phyloP scores from a whole-genome alignment of 306 rosid genomes.

The Gastrolobium villosum region DNA sequence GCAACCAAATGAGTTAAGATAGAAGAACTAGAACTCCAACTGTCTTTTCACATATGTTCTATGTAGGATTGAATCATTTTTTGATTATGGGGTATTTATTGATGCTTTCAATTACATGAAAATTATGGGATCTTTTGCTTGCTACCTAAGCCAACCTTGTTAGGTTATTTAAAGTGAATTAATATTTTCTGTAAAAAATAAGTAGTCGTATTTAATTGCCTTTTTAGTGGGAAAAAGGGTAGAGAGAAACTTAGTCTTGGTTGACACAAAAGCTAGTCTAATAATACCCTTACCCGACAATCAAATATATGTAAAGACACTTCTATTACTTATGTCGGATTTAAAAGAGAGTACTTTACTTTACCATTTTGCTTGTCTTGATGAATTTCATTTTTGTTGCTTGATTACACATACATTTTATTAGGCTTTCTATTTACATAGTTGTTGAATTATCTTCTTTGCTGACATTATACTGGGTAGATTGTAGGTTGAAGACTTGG shows the following conservation, averaged over 20 bases:
- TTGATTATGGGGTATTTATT: conserved; percentile 25
- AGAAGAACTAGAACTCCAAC: conserved; percentile 29
- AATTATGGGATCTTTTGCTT: conserved; percentile 40
- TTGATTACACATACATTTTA: conserved; percentile 33
- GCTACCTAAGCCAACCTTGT: conserved; percentile 36
- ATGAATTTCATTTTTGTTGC: conserved; percentile 7
- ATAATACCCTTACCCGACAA: neutral
- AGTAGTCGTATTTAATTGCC: conserved; percentile 22
- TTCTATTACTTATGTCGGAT: conserved; percentile 29
- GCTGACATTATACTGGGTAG: too few species aligned
- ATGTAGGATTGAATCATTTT: conserved; percentile 6
- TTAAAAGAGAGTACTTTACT: conserved; percentile 13
- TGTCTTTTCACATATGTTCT: conserved; percentile 30
- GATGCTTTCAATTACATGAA: conserved; percentile 19
- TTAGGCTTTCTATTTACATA: too few species aligned
- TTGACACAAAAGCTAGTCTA: neutral
- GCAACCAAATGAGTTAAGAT: conserved; percentile 16
- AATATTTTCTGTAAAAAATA: neutral
- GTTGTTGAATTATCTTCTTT: too few species aligned
- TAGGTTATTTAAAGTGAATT: conserved; percentile 14
- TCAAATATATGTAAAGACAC: neutral
- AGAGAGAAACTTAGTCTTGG: conserved; percentile 30
- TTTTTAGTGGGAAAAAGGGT: conserved; percentile 12
- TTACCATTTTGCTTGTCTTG: conserved; percentile 20
- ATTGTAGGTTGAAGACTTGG: too few species aligned